A percentile compares a stretch with the other conserved stretches of the same genome.
Conservation (phyloP, 2,329 filamentous ascomycete species). For the Diaporthe destruens region DNA sequence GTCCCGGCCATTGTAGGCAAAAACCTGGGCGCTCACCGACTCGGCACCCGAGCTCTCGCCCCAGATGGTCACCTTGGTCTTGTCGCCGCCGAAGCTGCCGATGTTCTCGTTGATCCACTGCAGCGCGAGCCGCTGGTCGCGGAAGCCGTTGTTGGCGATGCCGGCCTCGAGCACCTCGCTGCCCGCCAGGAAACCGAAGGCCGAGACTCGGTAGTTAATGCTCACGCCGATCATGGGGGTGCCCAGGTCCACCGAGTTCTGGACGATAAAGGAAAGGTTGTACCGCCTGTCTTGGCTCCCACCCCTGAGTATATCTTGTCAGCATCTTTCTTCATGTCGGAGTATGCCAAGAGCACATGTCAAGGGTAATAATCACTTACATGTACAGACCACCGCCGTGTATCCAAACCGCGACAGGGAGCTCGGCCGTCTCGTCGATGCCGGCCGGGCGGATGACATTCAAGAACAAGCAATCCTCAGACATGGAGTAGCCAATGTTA, state of each 20-base stretch:
- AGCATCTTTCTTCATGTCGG: not conserved
- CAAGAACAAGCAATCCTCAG: conserved; percentile 70
- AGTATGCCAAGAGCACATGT: not conserved
- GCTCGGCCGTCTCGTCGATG: conserved; percentile 52
- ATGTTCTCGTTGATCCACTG: conserved; percentile 63
- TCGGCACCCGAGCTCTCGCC: conserved; percentile 64
- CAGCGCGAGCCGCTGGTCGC: conserved; percentile 61
- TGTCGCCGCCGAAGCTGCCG: conserved; percentile 58
- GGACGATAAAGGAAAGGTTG: conserved; percentile 71
- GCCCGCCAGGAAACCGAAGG: conserved; percentile 61
- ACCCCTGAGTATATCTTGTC: conserved; percentile 42
- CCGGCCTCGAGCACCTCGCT: conserved; percentile 56
- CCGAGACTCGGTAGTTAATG: conserved; percentile 62
- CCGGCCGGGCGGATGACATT: conserved; percentile 69
- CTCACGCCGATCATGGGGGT: conserved; percentile 63
- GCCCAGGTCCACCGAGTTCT: conserved; percentile 57
- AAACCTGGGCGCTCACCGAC: conserved; percentile 59
- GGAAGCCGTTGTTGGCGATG: conserved; percentile 62
- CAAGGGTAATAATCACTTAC: conserved; percentile 4
- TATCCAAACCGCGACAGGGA: conserved; percentile 72
- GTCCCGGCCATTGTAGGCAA: conserved; percentile 63
- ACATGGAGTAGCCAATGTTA: conserved; percentile 47
- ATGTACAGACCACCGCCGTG: conserved; percentile 56
- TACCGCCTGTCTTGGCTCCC: conserved; percentile 62
- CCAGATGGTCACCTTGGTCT: conserved; percentile 61